Conservation (phyloP, 2,329 filamentous ascomycete genomes). For the Neobulgaria alba region DNA sequence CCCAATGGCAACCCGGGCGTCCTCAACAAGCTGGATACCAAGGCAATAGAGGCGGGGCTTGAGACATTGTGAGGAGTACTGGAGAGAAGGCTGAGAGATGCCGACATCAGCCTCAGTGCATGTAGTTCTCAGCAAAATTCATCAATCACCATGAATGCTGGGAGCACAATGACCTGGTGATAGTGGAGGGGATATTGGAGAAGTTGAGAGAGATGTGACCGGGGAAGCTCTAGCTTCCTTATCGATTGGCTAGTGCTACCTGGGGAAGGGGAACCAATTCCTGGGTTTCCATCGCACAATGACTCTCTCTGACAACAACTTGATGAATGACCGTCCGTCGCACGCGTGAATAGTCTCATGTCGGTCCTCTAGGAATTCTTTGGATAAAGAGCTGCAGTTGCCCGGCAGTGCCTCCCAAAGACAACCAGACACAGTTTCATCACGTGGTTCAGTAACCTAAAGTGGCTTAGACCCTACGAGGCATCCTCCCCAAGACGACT, state of each 20-base stretch:
- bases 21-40: neutral
- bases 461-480: neutral
- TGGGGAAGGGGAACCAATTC: too few species aligned
- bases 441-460: too few species aligned
- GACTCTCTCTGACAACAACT: too few species aligned
- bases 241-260: neutral
- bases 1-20: neutral
- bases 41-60: slow-evolving; percentile 9
- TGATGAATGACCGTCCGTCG: too few species aligned
- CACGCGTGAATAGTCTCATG: too few species aligned
- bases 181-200: neutral
- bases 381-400: too few species aligned
- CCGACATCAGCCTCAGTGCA: slow-evolving; percentile 26
- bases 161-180: slow-evolving; percentile 33
- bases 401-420: too few species aligned
- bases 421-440: too few species aligned
- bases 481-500: neutral
- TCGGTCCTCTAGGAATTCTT: too few species aligned
- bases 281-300: too few species aligned
- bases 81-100: slow-evolving; percentile 17
- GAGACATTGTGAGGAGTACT: slow-evolving; percentile 16
- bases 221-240: neutral
- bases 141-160: slow-evolving; percentile 68
- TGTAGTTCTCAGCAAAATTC: neutral
- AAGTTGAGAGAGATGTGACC: neutral